These are phyloP conservation scores for Lentinula lateritia DNA, from an alignment of 768 basidiomycete genomes.

Conservation along the genomic window DNA sequence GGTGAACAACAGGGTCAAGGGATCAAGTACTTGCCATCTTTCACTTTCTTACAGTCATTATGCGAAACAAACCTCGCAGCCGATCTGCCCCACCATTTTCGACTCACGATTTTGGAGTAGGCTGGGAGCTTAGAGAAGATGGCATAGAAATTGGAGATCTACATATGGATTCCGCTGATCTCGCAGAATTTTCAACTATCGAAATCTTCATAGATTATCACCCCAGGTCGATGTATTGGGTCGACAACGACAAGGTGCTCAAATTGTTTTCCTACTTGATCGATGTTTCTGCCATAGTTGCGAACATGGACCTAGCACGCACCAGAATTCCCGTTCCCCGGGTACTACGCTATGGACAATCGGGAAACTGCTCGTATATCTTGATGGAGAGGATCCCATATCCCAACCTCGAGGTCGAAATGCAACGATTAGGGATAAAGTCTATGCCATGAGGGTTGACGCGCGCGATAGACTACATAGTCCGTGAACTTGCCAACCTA, in stretches of 20 bases:
- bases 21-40: too few relatives aligned
- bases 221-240: neutral
- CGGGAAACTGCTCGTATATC: constrained; percentile 7
- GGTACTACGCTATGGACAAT: neutral
- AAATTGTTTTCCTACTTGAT: constrained; percentile 1
- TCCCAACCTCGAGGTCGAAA: neutral
- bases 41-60: too few relatives aligned
- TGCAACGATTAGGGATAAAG: neutral
- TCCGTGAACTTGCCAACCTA: neutral
- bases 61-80: too few relatives aligned
- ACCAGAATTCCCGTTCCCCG: neutral
- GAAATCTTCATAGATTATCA: neutral
- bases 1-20: too few relatives aligned
- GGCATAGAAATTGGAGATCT: neutral
- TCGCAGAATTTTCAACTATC: neutral
- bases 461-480: neutral
- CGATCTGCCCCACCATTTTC: neutral
- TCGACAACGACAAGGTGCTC: neutral
- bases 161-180: neutral
- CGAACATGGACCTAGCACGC: neutral
- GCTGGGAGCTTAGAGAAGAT: neutral
- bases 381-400: constrained; percentile 8
- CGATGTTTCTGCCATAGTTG: constrained; percentile 2
- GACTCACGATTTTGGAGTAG: neutral
- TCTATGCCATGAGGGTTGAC: neutral